Percentiles rank a stretch among this genome's conserved stretches.
Conservation (phyloP, 805 yeast species). For the Starmerella potacharoeniae region DNA sequence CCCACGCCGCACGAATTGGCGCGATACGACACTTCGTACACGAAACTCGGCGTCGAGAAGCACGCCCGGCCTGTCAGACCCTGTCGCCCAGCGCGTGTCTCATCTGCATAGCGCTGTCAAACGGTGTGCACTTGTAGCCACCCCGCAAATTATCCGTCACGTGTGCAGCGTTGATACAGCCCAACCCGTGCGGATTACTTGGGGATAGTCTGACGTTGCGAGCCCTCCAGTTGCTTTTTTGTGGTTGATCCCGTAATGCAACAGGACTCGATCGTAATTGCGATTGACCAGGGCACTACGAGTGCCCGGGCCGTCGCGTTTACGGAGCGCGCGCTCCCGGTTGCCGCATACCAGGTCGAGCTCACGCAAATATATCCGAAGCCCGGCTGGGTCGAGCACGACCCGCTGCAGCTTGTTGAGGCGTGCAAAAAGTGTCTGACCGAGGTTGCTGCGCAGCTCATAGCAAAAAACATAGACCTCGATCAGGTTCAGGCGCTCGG, state of each 20-base stretch:
- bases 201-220: neutral
- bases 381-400: conserved; percentile 78
- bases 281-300: conserved; percentile 84
- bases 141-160: neutral
- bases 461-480: conserved; percentile 25
- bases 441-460: conserved; percentile 28
- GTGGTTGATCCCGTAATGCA: conserved; percentile 5
- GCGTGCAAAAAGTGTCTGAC: conserved; percentile 67
- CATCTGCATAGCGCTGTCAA: too few species aligned
- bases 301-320: conserved; percentile 82
- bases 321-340: conserved; percentile 57
- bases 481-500: conserved; percentile 61
- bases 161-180: neutral
- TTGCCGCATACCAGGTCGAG: conserved; percentile 84
- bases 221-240: neutral
- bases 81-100: too few species aligned
- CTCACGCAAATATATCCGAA: conserved; percentile 41
- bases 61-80: too few species aligned
- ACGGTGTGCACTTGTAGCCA: neutral
- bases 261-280: conserved; percentile 24
- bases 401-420: conserved; percentile 70
- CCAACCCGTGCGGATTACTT: neutral
- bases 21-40: too few species aligned
- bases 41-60: too few species aligned
- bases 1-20: too few species aligned